Evolutionary conservation across 2,329 filamentous ascomycete genomes (phyloP).

Genomic region (Xylaria sp.): DNA sequence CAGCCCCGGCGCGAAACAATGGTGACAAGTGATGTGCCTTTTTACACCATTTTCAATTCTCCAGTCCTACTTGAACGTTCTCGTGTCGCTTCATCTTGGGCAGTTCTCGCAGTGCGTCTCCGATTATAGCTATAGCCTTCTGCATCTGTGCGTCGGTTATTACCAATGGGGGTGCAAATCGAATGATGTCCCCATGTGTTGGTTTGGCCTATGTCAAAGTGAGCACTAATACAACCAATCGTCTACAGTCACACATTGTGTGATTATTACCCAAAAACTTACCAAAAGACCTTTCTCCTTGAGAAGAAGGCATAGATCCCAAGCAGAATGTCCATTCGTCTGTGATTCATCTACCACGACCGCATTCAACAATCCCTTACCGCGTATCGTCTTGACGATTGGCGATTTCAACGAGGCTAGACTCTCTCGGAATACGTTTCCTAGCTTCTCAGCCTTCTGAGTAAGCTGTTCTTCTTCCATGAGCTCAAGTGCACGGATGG

Average conservation of each 20-base stretch:
- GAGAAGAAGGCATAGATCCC: slow-evolving; percentile 95
- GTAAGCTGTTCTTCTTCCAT: slow-evolving; percentile 92
- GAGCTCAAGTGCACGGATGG: slow-evolving; percentile 92
- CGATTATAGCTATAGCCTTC: slow-evolving; percentile 80
- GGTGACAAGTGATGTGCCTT: slow-evolving; percentile 9
- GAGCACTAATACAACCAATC: slow-evolving; percentile 36
- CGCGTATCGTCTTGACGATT: slow-evolving; percentile 83
- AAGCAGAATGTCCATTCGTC: slow-evolving; percentile 86
- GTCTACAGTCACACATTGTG: slow-evolving; percentile 25
- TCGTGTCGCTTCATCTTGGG: slow-evolving; percentile 67
- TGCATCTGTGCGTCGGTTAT: slow-evolving; percentile 90
- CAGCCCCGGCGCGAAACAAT: slow-evolving; percentile 32
- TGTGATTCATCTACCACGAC: slow-evolving; percentile 93
- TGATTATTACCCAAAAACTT: slow-evolving; percentile 52
- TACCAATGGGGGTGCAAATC: slow-evolving; percentile 93
- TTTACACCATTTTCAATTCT: slow-evolving; percentile 37
- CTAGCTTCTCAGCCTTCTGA: slow-evolving; percentile 81
- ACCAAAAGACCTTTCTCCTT: slow-evolving; percentile 95
- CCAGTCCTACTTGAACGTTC: slow-evolving; percentile 45
- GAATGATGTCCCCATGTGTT: slow-evolving; percentile 98
- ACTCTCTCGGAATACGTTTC: slow-evolving; percentile 83
- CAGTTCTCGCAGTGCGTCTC: slow-evolving; percentile 82
- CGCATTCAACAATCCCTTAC: slow-evolving; percentile 94
- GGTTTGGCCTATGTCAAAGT: slow-evolving; percentile 81
- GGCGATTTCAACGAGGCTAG: slow-evolving; percentile 79